These are phyloP conservation scores for Trichophyton schoenleinii DNA, from an alignment of 2,329 filamentous ascomycete species.

Conservation along the genomic window DNA sequence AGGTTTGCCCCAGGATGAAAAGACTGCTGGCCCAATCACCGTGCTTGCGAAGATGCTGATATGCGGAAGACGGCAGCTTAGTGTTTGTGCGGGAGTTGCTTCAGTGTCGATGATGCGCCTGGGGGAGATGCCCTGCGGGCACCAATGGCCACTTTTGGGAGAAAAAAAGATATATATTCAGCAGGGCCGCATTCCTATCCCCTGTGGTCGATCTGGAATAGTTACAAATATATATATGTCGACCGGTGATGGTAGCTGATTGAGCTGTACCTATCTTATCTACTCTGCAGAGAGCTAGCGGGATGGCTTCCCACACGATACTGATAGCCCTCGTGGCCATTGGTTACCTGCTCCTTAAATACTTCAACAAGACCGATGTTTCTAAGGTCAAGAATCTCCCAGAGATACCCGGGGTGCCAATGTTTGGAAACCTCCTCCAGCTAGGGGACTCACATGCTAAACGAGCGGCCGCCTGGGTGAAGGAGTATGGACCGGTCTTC, in stretches of 20 bases:
- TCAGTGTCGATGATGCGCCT: not conserved
- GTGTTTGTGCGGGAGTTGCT: not conserved
- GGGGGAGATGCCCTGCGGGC: not conserved
- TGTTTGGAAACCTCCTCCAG: constrained; percentile 53
- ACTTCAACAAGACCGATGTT: constrained; percentile 40
- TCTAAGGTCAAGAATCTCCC: constrained; percentile 51
- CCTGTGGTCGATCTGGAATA: not conserved
- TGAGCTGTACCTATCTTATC: not conserved
- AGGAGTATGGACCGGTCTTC: constrained; percentile 52
- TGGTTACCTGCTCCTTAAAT: constrained; percentile 30
- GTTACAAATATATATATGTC: not conserved
- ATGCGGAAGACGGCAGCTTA: not conserved
- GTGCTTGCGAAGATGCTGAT: not conserved
- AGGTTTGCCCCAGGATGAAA: too few relatives aligned
- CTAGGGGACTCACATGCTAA: constrained; percentile 47
- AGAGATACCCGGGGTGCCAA: constrained; percentile 48
- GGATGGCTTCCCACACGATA: constrained; percentile 12
- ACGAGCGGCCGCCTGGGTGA: constrained; percentile 44
- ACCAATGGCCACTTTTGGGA: not conserved
- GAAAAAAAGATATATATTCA: not conserved
- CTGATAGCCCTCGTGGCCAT: constrained; percentile 24
- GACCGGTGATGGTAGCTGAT: not conserved
- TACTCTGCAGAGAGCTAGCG: too few relatives aligned
- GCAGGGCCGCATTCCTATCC: not conserved
- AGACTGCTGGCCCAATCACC: not conserved